Evolutionary conservation across 192 early-diverging fungal species (phyloP).

Genomic region (Coemansia biformis): DNA sequence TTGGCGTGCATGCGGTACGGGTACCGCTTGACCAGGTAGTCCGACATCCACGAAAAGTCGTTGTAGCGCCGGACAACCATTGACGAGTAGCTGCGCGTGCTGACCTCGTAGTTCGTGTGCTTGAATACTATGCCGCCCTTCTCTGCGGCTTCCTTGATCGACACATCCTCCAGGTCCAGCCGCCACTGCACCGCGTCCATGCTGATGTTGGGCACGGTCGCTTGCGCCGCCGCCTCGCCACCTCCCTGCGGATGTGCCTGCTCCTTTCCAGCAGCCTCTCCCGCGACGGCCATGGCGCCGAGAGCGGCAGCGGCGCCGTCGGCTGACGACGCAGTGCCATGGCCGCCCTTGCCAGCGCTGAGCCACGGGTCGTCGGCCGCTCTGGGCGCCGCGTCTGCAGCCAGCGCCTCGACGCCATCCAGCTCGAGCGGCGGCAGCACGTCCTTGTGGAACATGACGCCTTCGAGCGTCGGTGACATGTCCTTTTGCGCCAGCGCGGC

Average conservation of each 20-base stretch:
- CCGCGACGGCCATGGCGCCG: constrained; percentile 17
- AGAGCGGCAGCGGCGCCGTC: constrained; percentile 15
- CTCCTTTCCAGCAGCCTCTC: constrained; percentile 5
- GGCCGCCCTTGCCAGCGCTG: constrained; percentile 13
- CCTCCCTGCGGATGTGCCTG: constrained; percentile 7
- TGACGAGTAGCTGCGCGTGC: constrained; percentile 56
- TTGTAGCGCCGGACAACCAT: constrained; percentile 78
- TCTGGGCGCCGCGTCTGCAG: constrained; percentile 7
- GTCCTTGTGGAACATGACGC: constrained; percentile 59
- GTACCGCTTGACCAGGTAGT: constrained; percentile 70
- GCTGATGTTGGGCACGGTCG: constrained; percentile 29
- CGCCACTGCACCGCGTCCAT: constrained; percentile 49
- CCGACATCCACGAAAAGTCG: constrained; percentile 86
- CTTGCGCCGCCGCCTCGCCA: constrained; percentile 1
- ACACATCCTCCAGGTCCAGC: constrained; percentile 50
- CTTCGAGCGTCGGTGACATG: constrained; percentile 68
- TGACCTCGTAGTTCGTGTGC: constrained; percentile 81
- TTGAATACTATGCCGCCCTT: constrained; percentile 67
- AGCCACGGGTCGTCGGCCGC: constrained; percentile 58
- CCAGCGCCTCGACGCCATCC: constrained; percentile 55
- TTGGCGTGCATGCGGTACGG: constrained; percentile 75
- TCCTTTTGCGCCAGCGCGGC: constrained; percentile 73
- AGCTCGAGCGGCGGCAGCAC: constrained; percentile 61
- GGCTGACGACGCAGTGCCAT: not conserved
- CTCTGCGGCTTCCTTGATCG: constrained; percentile 51